Base-by-base conservation (phyloP, 2,329 filamentous ascomycete species). In the Neonectria faginata region DNA sequence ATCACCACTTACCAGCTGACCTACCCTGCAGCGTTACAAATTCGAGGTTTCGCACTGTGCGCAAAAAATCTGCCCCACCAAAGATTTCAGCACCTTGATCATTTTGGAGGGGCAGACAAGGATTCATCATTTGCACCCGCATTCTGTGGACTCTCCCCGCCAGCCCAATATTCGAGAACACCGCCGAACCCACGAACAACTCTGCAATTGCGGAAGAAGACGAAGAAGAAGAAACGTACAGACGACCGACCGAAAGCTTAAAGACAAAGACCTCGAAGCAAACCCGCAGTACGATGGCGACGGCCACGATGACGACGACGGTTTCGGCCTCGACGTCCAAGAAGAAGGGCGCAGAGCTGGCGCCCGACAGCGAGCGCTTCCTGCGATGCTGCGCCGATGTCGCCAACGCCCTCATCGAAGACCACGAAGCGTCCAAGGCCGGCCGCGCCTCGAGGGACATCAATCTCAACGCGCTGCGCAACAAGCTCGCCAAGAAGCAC, bases 311-410 rank as follows among this genome's bases (percentile, higher is more conserved):
- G 60, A 85, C 81, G 27, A 74, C 91, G 84, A 90, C 91, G 51
- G 82, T 80, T 29, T 70, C 78, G 67, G 84, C 79, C 66, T 89
- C 92, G 85, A 89, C 91, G 69, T 90, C 85, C 44, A 81, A 88
- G 76, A 91, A 89, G 73, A 96, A 93, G 79, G 91, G 86, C 74
- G 82, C 87, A 71, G 93, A 94, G 72, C 86, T 97, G 12, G 88
- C 93, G 2, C 93, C 96, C 27, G 96, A 99, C 81, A 97, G 94
- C 80, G 96, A 99, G 82, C 90, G 96, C 57, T 97, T 92, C 79
- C 88, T 98, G 79, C 89, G 94, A 78, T 96, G 94, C 73, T 99
- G 97, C 80, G 94, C 95, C 67, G 97, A 99, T 74, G 94, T 99
- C 75, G 95, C 94, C 57, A 97, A 93, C 76, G 92, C 91, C 58